Conservation (phyloP, 2,329 filamentous ascomycete genomes). For the Epichloe hybrida region DNA sequence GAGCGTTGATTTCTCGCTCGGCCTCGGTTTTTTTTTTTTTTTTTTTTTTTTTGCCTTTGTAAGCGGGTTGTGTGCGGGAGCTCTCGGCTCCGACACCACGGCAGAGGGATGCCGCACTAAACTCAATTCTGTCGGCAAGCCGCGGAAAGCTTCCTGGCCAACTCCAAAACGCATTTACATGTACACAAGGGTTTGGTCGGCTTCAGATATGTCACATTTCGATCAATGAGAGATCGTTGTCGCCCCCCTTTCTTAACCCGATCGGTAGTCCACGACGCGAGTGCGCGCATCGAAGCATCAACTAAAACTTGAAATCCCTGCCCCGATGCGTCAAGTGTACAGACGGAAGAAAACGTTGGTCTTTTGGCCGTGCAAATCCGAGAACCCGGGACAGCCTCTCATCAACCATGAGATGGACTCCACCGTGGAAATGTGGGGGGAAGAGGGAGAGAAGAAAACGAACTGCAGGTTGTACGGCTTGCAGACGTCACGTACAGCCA, state of each 20-base stretch:
- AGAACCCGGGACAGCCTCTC: not conserved
- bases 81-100: too few relatives aligned
- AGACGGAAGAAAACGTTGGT: not conserved
- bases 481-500: not conserved
- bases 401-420: too few relatives aligned
- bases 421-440: not conserved
- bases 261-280: not conserved
- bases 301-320: not conserved
- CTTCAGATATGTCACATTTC: not conserved
- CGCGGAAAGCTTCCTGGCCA: too few relatives aligned
- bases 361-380: not conserved
- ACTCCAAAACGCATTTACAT: too few relatives aligned
- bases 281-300: not conserved
- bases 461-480: slow-evolving; percentile 1
- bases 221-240: not conserved
- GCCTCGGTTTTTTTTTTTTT: not conserved
- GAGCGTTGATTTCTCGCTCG: slow-evolving; percentile 11
- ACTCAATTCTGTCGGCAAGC: too few relatives aligned
- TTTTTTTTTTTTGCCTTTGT: too few relatives aligned
- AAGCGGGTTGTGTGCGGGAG: too few relatives aligned
- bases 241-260: not conserved
- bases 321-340: not conserved
- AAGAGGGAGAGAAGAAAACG: not conserved
- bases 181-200: too few relatives aligned
- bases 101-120: too few relatives aligned